A percentile compares a stretch with the other conserved stretches of the same genome.
Conservation (phyloP, 345 rosid genomes). For the Dipteronia sinensis region DNA sequence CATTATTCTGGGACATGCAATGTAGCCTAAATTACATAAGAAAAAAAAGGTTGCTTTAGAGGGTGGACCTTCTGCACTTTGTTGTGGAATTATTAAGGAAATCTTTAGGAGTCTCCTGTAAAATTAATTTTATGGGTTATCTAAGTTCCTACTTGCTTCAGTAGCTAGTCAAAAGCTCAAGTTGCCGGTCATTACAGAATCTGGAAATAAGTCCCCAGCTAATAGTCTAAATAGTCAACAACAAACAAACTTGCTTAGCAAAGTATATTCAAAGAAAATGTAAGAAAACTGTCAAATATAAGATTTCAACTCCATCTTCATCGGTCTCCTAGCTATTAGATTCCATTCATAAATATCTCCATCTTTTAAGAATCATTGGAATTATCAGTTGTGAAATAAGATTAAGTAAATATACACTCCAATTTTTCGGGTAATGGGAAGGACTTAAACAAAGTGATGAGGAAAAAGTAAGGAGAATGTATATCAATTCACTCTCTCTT, state of each 20-base stretch:
- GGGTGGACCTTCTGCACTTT: conserved; percentile 14
- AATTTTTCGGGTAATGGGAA: background rate
- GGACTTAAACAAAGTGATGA: background rate
- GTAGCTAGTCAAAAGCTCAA: background rate
- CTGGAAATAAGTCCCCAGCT: background rate
- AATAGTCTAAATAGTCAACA: background rate
- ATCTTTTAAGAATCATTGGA: background rate
- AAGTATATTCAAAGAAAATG: background rate
- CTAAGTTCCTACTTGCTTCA: background rate
- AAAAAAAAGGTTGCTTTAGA: background rate
- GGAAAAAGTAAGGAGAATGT: conserved; percentile 1
- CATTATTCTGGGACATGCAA: conserved; percentile 4
- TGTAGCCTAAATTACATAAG: background rate
- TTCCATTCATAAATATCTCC: conserved; percentile 4
- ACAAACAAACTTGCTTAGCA: conserved; percentile 2
- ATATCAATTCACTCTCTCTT: background rate
- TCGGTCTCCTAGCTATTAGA: background rate
- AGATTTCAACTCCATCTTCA: background rate
- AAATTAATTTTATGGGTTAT: conserved; percentile 8
- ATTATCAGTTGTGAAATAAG: background rate
- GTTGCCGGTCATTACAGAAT: background rate
- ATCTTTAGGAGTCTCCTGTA: background rate
- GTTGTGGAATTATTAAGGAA: background rate
- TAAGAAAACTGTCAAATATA: background rate
- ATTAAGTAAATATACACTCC: background rate